Percentiles rank a stretch among this genome's conserved stretches.
Evolutionary conservation across 495 filamentous ascomycete species (phyloP).

Genomic region (Aspergillus sclerotioniger): DNA sequence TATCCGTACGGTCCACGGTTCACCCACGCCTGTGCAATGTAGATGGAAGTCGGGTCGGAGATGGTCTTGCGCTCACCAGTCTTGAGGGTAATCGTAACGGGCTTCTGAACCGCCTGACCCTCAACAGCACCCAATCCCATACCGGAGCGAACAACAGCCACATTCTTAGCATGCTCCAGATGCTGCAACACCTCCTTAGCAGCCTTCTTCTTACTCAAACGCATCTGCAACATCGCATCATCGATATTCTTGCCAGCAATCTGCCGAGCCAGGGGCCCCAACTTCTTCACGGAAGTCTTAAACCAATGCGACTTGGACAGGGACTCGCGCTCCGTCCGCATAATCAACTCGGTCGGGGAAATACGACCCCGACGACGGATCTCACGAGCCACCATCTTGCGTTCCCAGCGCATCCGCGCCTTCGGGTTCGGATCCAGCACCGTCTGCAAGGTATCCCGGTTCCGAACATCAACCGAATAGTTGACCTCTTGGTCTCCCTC

Average conservation of each 20-base stretch:
- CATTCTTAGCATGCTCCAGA: conserved; percentile 71
- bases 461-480: conserved; percentile 33
- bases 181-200: conserved; percentile 75
- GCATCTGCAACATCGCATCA: conserved; percentile 93
- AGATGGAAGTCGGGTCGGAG: conserved; percentile 69
- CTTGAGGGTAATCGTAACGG: conserved; percentile 38
- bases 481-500: conserved; percentile 19
- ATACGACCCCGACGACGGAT: conserved; percentile 67
- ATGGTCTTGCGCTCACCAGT: conserved; percentile 56
- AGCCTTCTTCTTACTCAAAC: conserved; percentile 89
- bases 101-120: conserved; percentile 34
- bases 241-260: conserved; percentile 88
- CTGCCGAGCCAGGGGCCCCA: conserved; percentile 77
- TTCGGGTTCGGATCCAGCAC: conserved; percentile 69
- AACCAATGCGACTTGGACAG: conserved; percentile 62
- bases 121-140: conserved; percentile 71
- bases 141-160: conserved; percentile 70
- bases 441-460: conserved; percentile 49
- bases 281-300: conserved; percentile 85
- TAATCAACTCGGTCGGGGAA: conserved; percentile 58
- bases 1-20: conserved; percentile 63
- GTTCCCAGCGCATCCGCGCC: conserved; percentile 67
- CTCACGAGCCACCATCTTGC: conserved; percentile 74
- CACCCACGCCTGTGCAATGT: conserved; percentile 90
- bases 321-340: conserved; percentile 70